Base-by-base conservation (phyloP, 257 asterid species). In the Solanum lignicaule region DNA sequence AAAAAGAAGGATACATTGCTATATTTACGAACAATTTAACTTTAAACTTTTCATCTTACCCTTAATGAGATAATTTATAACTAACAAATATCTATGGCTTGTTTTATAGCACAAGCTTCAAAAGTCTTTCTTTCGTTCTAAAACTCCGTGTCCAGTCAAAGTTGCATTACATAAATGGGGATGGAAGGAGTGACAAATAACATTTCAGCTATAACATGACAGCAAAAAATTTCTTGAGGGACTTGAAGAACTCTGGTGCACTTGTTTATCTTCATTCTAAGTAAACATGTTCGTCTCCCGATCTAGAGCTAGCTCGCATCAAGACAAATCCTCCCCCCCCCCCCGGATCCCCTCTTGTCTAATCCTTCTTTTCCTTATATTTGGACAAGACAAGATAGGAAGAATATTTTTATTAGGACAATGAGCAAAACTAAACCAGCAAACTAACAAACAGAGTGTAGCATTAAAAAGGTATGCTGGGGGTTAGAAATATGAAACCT, bases 401-500 rank as follows among this genome's bases (percentile, higher is more conserved):
- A 81, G 85, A 81, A 27, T 18, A 79, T 16, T 43, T 27, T 36
- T 5, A 84, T 14, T 5, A 31, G 39, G 60, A 65, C 76, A 27
- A 43, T n/a, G 58, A 85, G 41, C 76, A 88, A 58, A 72, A 32
- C 5, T 25, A 15, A n/a, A 31, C 27, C 62, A 89, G 32, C 48
- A 39, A 79, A 43, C 48, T 14, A 29, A 52, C 25, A 18, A 29
- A 52, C 20, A 18, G 38, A 41, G 84, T 48, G 69, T 48, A 46
- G 41, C 39, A 48, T 81, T 33, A 4, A 6, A 84, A 39, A 23
- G 36, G 23, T 21, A 25, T 15, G 86, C 20, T 38, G 52, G 38
- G 31, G 68, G 11, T 48, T 43, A 62, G 66, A 87, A 88, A 55
- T 83, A 75, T 21, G 1, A 46, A 25, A 95, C 99, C 99, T 95